Percentiles rank a stretch among this genome's conserved stretches.
phyloP scores from a whole-genome alignment of 441 rosid species.

The Flueggea neowawraea region DNA sequence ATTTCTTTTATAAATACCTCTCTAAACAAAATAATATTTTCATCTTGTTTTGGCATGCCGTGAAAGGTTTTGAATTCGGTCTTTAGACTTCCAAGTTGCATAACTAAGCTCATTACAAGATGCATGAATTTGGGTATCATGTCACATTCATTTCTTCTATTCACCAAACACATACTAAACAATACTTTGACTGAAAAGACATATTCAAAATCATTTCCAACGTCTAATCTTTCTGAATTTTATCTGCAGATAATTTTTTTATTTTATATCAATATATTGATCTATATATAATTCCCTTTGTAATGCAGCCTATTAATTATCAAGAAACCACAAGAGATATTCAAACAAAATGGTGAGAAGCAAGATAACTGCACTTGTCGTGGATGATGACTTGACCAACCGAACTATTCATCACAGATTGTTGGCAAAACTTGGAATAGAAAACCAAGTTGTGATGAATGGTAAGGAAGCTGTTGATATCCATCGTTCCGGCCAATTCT shows the following conservation, averaged over 20 bases:
- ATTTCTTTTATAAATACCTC: no score
- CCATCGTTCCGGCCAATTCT: slow-evolving; percentile 49
- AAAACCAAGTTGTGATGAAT: slow-evolving; percentile 42
- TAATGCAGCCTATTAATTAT: no score
- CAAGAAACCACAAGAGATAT: no score
- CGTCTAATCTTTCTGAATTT: background rate
- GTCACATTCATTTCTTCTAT: slow-evolving; percentile 13
- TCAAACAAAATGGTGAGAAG: no score
- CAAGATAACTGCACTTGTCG: slow-evolving; percentile 44
- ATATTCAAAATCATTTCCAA: background rate
- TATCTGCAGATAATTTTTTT: slow-evolving; percentile 12
- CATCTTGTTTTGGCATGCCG: no score
- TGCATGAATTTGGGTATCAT: slow-evolving; percentile 13
- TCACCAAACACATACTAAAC: slow-evolving; percentile 1
- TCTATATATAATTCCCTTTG: no score
- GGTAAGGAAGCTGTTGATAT: slow-evolving; percentile 79
- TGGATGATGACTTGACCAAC: slow-evolving; percentile 51
- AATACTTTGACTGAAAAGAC: background rate
- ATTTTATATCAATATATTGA: no score
- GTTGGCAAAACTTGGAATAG: slow-evolving; percentile 41
- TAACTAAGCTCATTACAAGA: background rate
- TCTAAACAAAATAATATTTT: no score
- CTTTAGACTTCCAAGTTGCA: background rate
- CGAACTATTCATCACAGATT: slow-evolving; percentile 48
- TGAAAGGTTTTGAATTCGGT: no score